A percentile compares a stretch with the other conserved stretches of the same genome.
Conservation (phyloP, 2,329 filamentous ascomycete species). For the Ascochyta viciae-villosae region DNA sequence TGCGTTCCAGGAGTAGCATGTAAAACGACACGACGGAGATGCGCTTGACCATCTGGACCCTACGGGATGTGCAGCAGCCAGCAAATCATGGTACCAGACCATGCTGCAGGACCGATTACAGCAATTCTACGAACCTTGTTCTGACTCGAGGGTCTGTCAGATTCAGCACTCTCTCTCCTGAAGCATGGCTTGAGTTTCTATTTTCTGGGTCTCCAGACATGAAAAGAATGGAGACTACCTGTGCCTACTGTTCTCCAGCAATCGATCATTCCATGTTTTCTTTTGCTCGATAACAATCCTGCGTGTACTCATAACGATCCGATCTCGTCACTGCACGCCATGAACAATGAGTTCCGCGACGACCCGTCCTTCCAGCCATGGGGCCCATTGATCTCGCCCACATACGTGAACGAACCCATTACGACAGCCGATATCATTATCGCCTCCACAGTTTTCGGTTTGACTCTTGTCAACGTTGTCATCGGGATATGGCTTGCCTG, state of each 20-base stretch:
- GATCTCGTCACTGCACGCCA: constrained; percentile 8
- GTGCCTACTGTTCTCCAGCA: not conserved
- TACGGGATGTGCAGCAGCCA: constrained; percentile 1
- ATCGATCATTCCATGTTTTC: not conserved
- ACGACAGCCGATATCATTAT: constrained; percentile 41
- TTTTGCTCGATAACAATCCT: not conserved
- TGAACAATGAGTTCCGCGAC: constrained; percentile 28
- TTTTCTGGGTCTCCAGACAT: constrained; percentile 12
- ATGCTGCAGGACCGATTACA: constrained; percentile 9
- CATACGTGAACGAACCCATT: constrained; percentile 37
- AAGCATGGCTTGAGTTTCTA: constrained; percentile 20
- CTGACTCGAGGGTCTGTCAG: constrained; percentile 26
- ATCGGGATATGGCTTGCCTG: constrained; percentile 46
- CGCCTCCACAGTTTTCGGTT: constrained; percentile 38
- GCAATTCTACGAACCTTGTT: constrained; percentile 24
- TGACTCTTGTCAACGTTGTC: constrained; percentile 36
- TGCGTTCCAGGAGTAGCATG: constrained; percentile 13
- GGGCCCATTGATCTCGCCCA: constrained; percentile 35
- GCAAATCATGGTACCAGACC: constrained; percentile 1
- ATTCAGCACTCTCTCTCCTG: constrained; percentile 25
- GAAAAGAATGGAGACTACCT: constrained; percentile 19
- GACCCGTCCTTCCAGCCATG: constrained; percentile 29
- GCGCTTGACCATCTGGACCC: constrained; percentile 5
- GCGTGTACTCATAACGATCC: constrained; percentile 1
- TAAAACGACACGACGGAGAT: constrained; percentile 5